Conservation (phyloP, 768 basidiomycete species). For the Collybiopsis luxurians region DNA sequence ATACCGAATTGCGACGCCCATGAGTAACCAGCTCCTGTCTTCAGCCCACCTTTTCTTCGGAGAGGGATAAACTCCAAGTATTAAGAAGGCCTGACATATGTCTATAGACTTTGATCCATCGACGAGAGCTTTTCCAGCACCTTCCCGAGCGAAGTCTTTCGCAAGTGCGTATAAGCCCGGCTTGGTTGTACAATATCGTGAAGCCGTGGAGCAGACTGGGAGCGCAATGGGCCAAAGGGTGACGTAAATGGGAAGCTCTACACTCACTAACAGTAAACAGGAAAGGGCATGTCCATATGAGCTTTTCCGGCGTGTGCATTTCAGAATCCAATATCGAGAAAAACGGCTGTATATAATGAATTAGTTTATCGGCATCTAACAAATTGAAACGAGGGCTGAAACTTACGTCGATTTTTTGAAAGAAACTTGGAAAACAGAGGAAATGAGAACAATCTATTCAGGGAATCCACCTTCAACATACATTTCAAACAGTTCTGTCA, state of each 20-base stretch:
- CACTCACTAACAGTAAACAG: conserved; percentile 59
- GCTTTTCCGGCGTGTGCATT: conserved; percentile 49
- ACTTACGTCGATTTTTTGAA: conserved; percentile 51
- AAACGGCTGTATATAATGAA: conserved; percentile 39
- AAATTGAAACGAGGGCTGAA: neutral
- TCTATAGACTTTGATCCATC: conserved; percentile 70
- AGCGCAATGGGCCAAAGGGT: neutral
- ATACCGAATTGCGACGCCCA: conserved; percentile 69
- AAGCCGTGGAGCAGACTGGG: conserved; percentile 68
- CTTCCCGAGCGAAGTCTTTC: conserved; percentile 60
- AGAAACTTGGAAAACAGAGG: conserved; percentile 35
- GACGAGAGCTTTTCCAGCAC: conserved; percentile 56
- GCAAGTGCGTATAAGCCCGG: conserved; percentile 56
- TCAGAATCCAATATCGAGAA: conserved; percentile 57
- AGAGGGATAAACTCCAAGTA: conserved; percentile 61
- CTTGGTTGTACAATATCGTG: conserved; percentile 57
- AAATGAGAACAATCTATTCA: neutral
- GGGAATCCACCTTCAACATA: conserved; percentile 24
- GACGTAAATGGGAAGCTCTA: neutral
- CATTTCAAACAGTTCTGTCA: conserved; percentile 51
- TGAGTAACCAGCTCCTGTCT: conserved; percentile 69
- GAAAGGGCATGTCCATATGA: conserved; percentile 56
- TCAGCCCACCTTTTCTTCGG: conserved; percentile 67
- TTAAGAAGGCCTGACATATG: conserved; percentile 72
- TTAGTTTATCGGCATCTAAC: neutral